These are phyloP conservation scores for Xylariaceae sp. DNA, from an alignment of 2,329 filamentous ascomycete species.

Conservation along the genomic window DNA sequence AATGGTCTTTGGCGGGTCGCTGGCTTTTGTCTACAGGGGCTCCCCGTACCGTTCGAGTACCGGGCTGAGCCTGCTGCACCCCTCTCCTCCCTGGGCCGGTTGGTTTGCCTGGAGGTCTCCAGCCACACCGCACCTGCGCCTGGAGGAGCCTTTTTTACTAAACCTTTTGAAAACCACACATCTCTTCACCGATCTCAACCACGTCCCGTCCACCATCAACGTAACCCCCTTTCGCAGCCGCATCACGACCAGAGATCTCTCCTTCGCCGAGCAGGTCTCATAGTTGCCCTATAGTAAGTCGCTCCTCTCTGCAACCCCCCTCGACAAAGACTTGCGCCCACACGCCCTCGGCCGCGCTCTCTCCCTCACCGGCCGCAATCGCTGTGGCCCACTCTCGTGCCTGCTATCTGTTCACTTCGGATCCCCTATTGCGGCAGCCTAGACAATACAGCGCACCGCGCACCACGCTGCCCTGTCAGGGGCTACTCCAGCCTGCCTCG, in stretches of 20 bases:
- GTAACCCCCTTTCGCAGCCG: conserved; percentile 22
- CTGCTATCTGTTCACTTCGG: conserved; percentile 19
- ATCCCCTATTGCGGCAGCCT: conserved; percentile 23
- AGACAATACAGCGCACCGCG: conserved; percentile 4
- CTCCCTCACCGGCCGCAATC: no score
- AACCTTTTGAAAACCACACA: conserved; percentile 21
- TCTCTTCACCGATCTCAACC: conserved; percentile 27
- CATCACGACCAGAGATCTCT: conserved; percentile 27
- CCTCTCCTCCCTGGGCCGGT: background rate
- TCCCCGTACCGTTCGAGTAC: no score
- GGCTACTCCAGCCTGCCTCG: conserved; percentile 2
- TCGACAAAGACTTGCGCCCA: conserved; percentile 18
- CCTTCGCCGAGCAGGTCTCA: conserved; percentile 29
- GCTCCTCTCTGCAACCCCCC: conserved; percentile 3
- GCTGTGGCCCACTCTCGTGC: conserved; percentile 11
- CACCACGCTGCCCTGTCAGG: conserved; percentile 1
- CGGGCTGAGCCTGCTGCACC: no score
- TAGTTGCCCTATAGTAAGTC: conserved; percentile 26
- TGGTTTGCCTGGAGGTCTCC: conserved; percentile 8
- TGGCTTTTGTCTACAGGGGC: no score
- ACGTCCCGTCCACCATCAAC: conserved; percentile 19
- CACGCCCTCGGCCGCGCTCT: conserved; percentile 1
- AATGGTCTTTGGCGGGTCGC: no score
- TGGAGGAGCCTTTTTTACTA: conserved; percentile 20
- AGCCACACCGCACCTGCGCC: conserved; percentile 22